A percentile compares a stretch with the other conserved stretches of the same genome.
Conservation (phyloP, 2,329 filamentous ascomycete genomes). For the Aspergillus costaricaensis region DNA sequence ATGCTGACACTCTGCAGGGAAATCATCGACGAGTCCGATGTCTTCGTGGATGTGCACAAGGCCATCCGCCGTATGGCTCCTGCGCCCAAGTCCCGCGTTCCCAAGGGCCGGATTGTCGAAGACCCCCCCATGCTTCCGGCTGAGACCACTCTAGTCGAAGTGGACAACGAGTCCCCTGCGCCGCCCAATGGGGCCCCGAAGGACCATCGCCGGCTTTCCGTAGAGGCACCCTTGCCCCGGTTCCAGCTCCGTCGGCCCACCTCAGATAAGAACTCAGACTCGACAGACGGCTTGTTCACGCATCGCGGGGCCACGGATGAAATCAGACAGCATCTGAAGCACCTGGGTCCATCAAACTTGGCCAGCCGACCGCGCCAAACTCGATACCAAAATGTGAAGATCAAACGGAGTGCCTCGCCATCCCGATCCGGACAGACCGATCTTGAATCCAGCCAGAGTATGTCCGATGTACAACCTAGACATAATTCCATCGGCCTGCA, state of each 20-base stretch:
- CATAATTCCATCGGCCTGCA: constrained; percentile 42
- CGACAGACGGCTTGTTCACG: constrained; percentile 38
- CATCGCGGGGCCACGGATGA: constrained; percentile 57
- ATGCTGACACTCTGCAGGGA: constrained; percentile 61
- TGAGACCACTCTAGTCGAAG: constrained; percentile 43
- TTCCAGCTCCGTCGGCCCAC: constrained; percentile 44
- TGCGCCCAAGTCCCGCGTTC: constrained; percentile 75
- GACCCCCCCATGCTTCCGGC: constrained; percentile 44
- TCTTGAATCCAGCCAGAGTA: constrained; percentile 43
- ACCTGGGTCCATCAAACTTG: constrained; percentile 65
- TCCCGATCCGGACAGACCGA: constrained; percentile 39
- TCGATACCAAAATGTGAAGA: constrained; percentile 64
- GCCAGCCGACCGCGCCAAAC: constrained; percentile 62
- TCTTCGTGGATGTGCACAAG: constrained; percentile 98
- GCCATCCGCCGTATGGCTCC: constrained; percentile 87
- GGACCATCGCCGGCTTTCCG: constrained; percentile 33
- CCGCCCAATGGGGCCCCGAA: constrained; percentile 20
- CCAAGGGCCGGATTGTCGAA: constrained; percentile 56
- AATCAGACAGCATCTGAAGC: constrained; percentile 61
- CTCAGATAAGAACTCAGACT: constrained; percentile 30
- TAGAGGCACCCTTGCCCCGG: constrained; percentile 41
- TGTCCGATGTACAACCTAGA: constrained; percentile 38
- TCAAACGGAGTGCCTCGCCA: constrained; percentile 56
- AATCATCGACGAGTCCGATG: constrained; percentile 98
- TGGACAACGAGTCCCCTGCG: constrained; percentile 47